These are phyloP conservation scores for Ophiocordyceps unilateralis DNA, from an alignment of 2,329 filamentous ascomycete species.

Conservation along the genomic window DNA sequence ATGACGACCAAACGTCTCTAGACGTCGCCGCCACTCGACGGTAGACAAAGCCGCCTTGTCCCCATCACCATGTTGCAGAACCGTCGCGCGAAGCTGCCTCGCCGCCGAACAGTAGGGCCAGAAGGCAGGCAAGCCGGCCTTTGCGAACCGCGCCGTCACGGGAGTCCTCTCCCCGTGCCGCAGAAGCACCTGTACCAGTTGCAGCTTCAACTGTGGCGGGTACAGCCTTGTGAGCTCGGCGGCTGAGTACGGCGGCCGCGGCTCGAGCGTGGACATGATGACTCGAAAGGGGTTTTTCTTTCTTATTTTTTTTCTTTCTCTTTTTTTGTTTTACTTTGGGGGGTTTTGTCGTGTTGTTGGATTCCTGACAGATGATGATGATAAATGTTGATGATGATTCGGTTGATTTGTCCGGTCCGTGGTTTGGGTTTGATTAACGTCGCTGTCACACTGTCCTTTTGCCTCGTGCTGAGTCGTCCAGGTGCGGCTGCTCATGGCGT, in stretches of 20 bases:
- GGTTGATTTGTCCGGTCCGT: too few species aligned
- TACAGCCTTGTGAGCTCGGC: conserved; percentile 72
- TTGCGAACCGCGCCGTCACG: conserved; percentile 74
- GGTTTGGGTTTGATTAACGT: too few species aligned
- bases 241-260: conserved; percentile 58
- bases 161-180: conserved; percentile 72
- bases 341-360: too few species aligned
- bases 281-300: too few species aligned
- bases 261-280: conserved; percentile 61
- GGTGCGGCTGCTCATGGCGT: too few species aligned
- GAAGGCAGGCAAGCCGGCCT: conserved; percentile 46
- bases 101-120: conserved; percentile 88
- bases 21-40: conserved; percentile 48
- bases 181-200: conserved; percentile 76
- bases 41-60: conserved; percentile 21
- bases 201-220: conserved; percentile 61
- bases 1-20: conserved; percentile 64
- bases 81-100: conserved; percentile 42
- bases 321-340: too few species aligned
- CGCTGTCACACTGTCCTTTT: too few species aligned
- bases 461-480: too few species aligned
- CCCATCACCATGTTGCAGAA: conserved; percentile 24
- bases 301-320: too few species aligned
- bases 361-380: too few species aligned
- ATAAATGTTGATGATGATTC: too few species aligned